phyloP scores from a whole-genome alignment of 1,284 basidiomycete species.

The Cutaneotrichosporon cyanovorans region DNA sequence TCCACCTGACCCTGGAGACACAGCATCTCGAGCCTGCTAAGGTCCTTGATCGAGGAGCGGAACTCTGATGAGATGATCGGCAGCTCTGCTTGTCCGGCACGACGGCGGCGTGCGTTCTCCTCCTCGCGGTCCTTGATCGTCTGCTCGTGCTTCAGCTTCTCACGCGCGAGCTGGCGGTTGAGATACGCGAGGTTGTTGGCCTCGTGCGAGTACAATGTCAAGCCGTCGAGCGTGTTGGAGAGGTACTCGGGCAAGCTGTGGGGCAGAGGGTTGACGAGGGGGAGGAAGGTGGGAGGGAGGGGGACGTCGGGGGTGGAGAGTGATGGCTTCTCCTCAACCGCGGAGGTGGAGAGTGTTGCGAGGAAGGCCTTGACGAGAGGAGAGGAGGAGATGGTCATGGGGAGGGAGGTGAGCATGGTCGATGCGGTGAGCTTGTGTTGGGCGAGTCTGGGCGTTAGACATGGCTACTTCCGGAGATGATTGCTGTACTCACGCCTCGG shows the following conservation, averaged over 20 bases:
- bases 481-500: constrained; percentile 59
- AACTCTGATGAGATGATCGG: constrained; percentile 77
- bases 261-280: constrained; percentile 43
- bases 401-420: constrained; percentile 81
- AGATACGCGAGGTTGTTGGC: constrained; percentile 91
- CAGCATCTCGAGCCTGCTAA: constrained; percentile 82
- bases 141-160: constrained; percentile 73
- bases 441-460: constrained; percentile 73
- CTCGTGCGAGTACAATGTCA: constrained; percentile 81
- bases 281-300: constrained; percentile 52
- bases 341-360: constrained; percentile 55
- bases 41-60: constrained; percentile 82
- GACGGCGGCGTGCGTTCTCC: constrained; percentile 74
- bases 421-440: constrained; percentile 82
- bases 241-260: constrained; percentile 53
- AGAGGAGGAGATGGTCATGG: constrained; percentile 80
- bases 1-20: constrained; percentile 79
- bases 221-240: constrained; percentile 72
- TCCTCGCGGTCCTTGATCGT: constrained; percentile 77
- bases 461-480: too few relatives aligned
- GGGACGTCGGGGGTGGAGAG: constrained; percentile 30
- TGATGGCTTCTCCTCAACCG: constrained; percentile 32
- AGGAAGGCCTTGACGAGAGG: constrained; percentile 80
- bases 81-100: constrained; percentile 76
- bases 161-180: constrained; percentile 81